Evolutionary conservation across 2,329 filamentous ascomycete genomes (phyloP).

Genomic region (Alternaria panax): DNA sequence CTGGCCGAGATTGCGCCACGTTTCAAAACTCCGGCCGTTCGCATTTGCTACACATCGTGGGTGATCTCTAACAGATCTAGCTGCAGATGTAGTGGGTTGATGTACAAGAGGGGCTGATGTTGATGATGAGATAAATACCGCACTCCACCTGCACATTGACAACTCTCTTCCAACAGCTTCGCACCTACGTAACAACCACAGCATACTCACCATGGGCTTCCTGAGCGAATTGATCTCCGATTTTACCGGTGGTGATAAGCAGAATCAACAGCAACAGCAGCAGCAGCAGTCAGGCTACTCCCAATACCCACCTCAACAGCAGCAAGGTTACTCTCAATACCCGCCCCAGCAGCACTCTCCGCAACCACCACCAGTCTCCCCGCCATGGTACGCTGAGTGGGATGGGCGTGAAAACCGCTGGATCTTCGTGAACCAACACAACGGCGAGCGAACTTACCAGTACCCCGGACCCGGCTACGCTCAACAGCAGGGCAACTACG

Average conservation of each 20-base stretch:
- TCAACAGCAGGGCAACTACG: conserved; percentile 29
- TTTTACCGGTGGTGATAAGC: conserved; percentile 19
- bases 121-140: conserved; percentile 20
- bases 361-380: conserved; percentile 35
- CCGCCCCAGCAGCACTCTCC: conserved; percentile 20
- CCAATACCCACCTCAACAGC: conserved; percentile 7
- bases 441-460: conserved; percentile 32
- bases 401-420: conserved; percentile 30
- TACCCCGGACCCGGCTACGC: conserved; percentile 34
- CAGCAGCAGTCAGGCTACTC: conserved; percentile 11
- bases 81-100: conserved; percentile 3
- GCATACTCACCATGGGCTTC: conserved; percentile 28
- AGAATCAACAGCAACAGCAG: conserved; percentile 2
- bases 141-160: neutral
- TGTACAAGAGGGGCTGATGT: neutral
- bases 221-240: conserved; percentile 27
- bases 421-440: conserved; percentile 39
- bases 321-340: conserved; percentile 17
- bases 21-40: conserved; percentile 11
- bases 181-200: neutral
- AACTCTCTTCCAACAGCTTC: neutral
- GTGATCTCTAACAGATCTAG: conserved; percentile 8
- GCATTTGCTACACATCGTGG: conserved; percentile 11
- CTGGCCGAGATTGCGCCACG: conserved; percentile 14
- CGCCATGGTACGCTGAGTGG: conserved; percentile 36